Percentiles rank a stretch among this genome's conserved stretches.
phyloP scores from a whole-genome alignment of 768 basidiomycete genomes.

The Hygrophoropsis aurantiaca region DNA sequence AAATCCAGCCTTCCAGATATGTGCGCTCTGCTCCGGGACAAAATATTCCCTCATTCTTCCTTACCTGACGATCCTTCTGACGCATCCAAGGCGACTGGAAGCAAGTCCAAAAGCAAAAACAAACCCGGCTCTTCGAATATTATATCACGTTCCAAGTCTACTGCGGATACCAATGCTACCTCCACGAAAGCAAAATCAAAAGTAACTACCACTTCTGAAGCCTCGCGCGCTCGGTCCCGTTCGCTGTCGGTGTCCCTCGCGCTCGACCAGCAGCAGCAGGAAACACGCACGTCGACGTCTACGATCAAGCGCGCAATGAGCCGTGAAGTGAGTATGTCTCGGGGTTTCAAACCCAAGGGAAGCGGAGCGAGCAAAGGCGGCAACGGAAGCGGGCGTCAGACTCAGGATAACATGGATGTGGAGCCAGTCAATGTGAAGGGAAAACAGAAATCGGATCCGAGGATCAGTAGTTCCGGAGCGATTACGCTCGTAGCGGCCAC shows the following conservation, averaged over 20 bases:
- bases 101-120: too few relatives aligned
- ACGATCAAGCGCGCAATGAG: constrained; percentile 56
- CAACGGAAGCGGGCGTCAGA: constrained; percentile 10
- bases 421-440: too few relatives aligned
- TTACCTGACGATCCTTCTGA: constrained; percentile 46
- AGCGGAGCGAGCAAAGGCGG: constrained; percentile 2
- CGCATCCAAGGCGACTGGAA: constrained; percentile 18
- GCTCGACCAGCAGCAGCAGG: constrained; percentile 46
- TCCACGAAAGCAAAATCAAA: constrained; percentile 18
- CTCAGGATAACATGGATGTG: neutral
- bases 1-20: constrained; percentile 47
- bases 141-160: constrained; percentile 6
- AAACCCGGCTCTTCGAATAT: constrained; percentile 23
- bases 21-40: constrained; percentile 59
- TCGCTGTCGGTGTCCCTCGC: constrained; percentile 72
- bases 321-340: constrained; percentile 77
- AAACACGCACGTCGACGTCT: constrained; percentile 21
- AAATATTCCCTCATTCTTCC: constrained; percentile 65
- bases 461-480: constrained; percentile 4
- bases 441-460: constrained; percentile 3
- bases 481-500: constrained; percentile 54
- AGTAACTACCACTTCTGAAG: too few relatives aligned
- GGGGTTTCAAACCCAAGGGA: constrained; percentile 47
- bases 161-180: neutral
- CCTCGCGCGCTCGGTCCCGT: constrained; percentile 54